Conservation (phyloP, 169 alveolate genomes). For the Plasmodium gaboni region DNA sequence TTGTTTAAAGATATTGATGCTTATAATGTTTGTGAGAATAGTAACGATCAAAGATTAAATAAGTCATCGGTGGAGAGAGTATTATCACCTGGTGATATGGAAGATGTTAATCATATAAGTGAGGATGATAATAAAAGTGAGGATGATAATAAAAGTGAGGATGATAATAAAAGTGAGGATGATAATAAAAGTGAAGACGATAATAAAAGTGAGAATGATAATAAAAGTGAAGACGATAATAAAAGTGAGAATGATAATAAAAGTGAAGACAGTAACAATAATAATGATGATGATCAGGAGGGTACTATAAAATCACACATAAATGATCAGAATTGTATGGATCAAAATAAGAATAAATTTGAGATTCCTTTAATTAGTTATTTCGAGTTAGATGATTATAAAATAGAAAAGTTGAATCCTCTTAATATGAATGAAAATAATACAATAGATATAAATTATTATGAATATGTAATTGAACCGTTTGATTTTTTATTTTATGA, state of each 20-base stretch:
- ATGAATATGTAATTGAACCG: constrained; percentile 61
- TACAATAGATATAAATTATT: constrained; percentile 54
- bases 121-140: too few relatives aligned
- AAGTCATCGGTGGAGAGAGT: too few relatives aligned
- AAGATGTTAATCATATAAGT: not conserved
- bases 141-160: too few relatives aligned
- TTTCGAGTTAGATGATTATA: not conserved
- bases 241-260: not conserved
- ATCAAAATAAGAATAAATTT: too few relatives aligned
- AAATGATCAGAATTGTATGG: not conserved
- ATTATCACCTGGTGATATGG: not conserved
- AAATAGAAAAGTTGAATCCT: constrained; percentile 56
- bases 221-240: not conserved
- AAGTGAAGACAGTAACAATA: not conserved
- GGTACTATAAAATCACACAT: not conserved
- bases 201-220: too few relatives aligned
- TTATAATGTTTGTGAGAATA: constrained; percentile 5
- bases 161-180: too few relatives aligned
- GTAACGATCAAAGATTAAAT: too few relatives aligned
- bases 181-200: too few relatives aligned
- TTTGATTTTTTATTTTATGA: constrained; percentile 55
- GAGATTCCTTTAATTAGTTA: not conserved
- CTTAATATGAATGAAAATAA: constrained; percentile 7
- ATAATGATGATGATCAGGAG: not conserved
- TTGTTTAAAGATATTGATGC: constrained; percentile 28